phyloP scores from a whole-genome alignment of 257 asterid genomes.

The Forsythia viridissima region DNA sequence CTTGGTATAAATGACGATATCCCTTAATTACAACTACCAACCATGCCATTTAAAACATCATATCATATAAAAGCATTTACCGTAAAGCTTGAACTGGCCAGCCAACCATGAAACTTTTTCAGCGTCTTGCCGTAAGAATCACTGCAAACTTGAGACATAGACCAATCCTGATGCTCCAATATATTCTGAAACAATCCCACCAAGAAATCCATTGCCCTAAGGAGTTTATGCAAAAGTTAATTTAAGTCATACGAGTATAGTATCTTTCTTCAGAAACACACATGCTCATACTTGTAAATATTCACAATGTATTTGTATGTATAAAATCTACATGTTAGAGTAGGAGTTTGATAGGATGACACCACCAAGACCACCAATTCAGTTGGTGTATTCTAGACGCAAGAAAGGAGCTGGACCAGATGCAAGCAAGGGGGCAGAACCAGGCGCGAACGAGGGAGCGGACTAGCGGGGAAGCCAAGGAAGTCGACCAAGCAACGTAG shows the following conservation, averaged over 20 bases:
- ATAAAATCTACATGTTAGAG: not conserved
- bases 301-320: not conserved
- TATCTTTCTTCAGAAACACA: not conserved
- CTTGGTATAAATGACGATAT: constrained; percentile 9
- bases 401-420: too few relatives aligned
- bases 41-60: constrained; percentile 5
- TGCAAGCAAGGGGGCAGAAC: too few relatives aligned
- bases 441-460: too few relatives aligned
- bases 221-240: constrained; percentile 19
- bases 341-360: too few relatives aligned
- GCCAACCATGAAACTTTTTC: constrained; percentile 96
- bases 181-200: constrained; percentile 78
- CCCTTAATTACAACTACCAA: constrained; percentile 7
- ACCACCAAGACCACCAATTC: too few relatives aligned
- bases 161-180: constrained; percentile 77
- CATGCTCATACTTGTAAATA: constrained; percentile 18
- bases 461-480: too few relatives aligned
- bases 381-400: too few relatives aligned
- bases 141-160: constrained; percentile 87
- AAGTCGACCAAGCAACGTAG: too few relatives aligned
- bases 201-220: constrained; percentile 97
- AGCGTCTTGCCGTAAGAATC: constrained; percentile 83
- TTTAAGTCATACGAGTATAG: not conserved
- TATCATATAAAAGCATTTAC: constrained; percentile 37
- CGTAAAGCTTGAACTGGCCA: constrained; percentile 93